Base-by-base conservation (phyloP, 371 early-diverging fungal genomes). In the Catenaria anguillulae region DNA sequence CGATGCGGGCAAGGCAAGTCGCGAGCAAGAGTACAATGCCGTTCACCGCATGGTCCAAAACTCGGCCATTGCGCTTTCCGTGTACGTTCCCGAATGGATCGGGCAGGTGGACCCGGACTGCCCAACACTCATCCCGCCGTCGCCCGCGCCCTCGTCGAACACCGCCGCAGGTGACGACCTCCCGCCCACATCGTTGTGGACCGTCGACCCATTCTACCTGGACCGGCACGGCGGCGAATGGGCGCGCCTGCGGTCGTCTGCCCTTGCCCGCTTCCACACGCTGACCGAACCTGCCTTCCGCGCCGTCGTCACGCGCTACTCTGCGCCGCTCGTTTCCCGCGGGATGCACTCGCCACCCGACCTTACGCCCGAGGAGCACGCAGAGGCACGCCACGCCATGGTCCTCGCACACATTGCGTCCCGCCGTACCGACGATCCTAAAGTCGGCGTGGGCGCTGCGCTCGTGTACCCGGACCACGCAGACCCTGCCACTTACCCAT, bases 341-440 rank as follows among this genome's bases (percentile, higher is more conserved):
- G 34, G 26, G 10, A 34, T 10, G 55, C 33, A 6, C 19, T 15
- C 26, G 15, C 10, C 55, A 2, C 36, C 55, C 36, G 55, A 4
- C 21, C 36, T 55, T 4, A 23, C 36, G 33, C 19, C 19, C 17
- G 19, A 10, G 19, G 2, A 15, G 33, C 10, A 15, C 3, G 17
- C 23, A 2, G 55, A 43, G 17, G 33, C 33, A 29, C 55, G 23
- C 21, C 55, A 55, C 36, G 55, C 55, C 21, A 10, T 55, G 55
- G 55, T 55, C 15, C 8, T 55, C 17, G 55, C 55, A 19, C 55
- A 55, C 23, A 55, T 55, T 34, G 55, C 55, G 23, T 4, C 55
- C 29, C 55, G 55, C 10, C 55, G 55, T 2, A 55, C 55, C 4
- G 55, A 55, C 55, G 55, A 55, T 21, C 55, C 55, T 4, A 55